Conservation (phyloP, 805 yeast species). For the Clavispora carvajalis region DNA sequence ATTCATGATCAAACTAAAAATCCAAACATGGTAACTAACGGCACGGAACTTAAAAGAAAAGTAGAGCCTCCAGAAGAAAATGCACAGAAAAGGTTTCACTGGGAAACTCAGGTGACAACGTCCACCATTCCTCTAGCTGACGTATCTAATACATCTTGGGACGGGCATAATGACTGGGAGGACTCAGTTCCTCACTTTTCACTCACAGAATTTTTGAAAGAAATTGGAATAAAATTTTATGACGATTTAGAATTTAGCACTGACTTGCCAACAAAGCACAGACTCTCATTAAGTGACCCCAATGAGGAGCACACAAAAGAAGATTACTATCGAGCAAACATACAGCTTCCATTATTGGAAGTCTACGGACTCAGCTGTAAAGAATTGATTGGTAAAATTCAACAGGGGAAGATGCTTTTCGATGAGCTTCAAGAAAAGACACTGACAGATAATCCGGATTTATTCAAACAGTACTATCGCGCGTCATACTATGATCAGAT, state of each 20-base stretch:
- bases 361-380: constrained; percentile 50
- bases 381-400: constrained; percentile 47
- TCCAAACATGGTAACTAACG: background rate
- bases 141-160: constrained; percentile 1
- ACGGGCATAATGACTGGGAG: constrained; percentile 13
- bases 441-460: constrained; percentile 40
- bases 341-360: constrained; percentile 40
- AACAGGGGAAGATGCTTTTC: constrained; percentile 44
- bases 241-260: constrained; percentile 40
- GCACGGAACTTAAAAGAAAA: background rate
- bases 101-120: constrained; percentile 1
- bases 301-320: constrained; percentile 10
- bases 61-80: background rate
- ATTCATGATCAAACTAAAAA: background rate
- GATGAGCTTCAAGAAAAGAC: constrained; percentile 45
- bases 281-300: constrained; percentile 13
- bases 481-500: constrained; percentile 34
- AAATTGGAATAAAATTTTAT: constrained; percentile 38
- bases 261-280: constrained; percentile 19
- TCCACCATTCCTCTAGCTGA: constrained; percentile 8
- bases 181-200: constrained; percentile 21
- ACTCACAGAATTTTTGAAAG: constrained; percentile 33
- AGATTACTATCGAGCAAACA: constrained; percentile 36
- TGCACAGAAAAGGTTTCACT: background rate
- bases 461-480: constrained; percentile 45